Evolutionary conservation across 306 rosid genomes (phyloP).

Genomic region (Malus fusca): DNA sequence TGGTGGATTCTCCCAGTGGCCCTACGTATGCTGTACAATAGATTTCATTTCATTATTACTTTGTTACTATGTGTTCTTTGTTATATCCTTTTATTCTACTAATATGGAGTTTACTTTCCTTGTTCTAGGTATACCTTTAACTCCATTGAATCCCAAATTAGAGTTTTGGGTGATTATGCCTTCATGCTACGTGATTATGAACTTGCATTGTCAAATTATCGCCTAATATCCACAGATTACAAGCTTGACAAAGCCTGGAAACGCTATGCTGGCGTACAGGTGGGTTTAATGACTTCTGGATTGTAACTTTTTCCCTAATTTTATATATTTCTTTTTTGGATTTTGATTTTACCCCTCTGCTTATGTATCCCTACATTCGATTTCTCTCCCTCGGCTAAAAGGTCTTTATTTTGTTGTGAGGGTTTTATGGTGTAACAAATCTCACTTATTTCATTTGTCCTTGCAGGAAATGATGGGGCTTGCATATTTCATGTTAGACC

Average conservation of each 20-base stretch:
- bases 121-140: slow-evolving; percentile 76
- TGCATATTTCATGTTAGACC: slow-evolving; percentile 82
- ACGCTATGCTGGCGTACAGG: slow-evolving; percentile 97
- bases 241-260: slow-evolving; percentile 99
- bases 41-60: slow-evolving; percentile 9
- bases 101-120: slow-evolving; percentile 26
- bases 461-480: slow-evolving; percentile 99
- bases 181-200: slow-evolving; percentile 97
- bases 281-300: background rate
- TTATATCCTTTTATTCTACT: slow-evolving; percentile 21
- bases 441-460: slow-evolving; percentile 14
- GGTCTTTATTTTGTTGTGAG: slow-evolving; percentile 8
- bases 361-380: background rate
- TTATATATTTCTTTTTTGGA: background rate
- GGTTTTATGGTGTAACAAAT: slow-evolving; percentile 1
- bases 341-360: background rate
- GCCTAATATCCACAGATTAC: slow-evolving; percentile 94
- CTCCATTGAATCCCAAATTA: slow-evolving; percentile 93
- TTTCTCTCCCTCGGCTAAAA: background rate
- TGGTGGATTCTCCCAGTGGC: slow-evolving; percentile 64
- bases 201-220: slow-evolving; percentile 92
- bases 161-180: slow-evolving; percentile 97
- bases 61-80: background rate
- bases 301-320: background rate
- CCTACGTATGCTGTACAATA: slow-evolving; percentile 48